Percentiles rank a stretch among this genome's conserved stretches.
phyloP scores from a whole-genome alignment of 2,329 filamentous ascomycete species.

The Teratosphaeria viscida region DNA sequence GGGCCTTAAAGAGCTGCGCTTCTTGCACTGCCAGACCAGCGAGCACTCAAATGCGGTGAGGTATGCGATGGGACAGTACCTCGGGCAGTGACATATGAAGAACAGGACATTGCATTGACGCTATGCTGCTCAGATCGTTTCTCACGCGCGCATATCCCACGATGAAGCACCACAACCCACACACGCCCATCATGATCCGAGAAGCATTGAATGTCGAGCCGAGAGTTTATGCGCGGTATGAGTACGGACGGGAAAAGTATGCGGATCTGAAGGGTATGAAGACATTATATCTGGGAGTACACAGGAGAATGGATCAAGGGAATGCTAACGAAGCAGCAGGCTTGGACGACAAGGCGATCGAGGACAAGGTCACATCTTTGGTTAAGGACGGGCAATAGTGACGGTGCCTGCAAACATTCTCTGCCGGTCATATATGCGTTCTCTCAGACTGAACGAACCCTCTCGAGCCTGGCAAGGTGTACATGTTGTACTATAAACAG shows the following conservation, averaged over 20 bases:
- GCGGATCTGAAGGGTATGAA: conserved; percentile 49
- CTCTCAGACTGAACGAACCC: not conserved
- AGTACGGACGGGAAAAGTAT: conserved; percentile 58
- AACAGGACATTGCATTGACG: not conserved
- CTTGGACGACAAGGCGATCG: conserved; percentile 60
- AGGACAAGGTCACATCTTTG: conserved; percentile 54
- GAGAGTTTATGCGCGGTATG: conserved; percentile 85
- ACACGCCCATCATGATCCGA: conserved; percentile 86
- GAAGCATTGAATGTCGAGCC: conserved; percentile 80
- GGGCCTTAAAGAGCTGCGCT: conserved; percentile 86
- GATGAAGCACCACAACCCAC: conserved; percentile 98
- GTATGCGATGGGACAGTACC: conserved; percentile 38
- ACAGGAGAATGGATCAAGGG: not conserved
- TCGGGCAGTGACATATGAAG: not conserved
- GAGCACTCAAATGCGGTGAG: conserved; percentile 81
- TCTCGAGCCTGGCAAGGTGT: not conserved
- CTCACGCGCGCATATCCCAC: conserved; percentile 84
- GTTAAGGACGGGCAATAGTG: conserved; percentile 40
- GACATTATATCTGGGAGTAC: not conserved
- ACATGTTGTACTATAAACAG: not conserved
- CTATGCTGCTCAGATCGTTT: conserved; percentile 56
- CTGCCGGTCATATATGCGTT: not conserved
- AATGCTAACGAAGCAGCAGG: conserved; percentile 32
- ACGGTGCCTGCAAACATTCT: not conserved
- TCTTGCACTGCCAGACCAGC: conserved; percentile 91